Conservation (phyloP, 2,329 filamentous ascomycete genomes). For the Neopestalotiopsis sp. region DNA sequence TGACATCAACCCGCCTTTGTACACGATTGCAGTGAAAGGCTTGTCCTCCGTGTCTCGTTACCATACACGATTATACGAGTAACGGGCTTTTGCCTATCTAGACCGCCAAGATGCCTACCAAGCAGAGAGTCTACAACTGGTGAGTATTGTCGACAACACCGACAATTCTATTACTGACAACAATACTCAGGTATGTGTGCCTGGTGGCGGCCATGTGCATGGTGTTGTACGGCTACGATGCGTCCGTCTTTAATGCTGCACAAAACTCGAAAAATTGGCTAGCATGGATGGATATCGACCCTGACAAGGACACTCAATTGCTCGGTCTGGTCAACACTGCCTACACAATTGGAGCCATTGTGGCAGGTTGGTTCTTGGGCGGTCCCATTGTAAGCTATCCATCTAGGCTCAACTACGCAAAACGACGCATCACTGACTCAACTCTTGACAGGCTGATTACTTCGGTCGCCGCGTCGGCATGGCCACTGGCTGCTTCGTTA, state of each 20-base stretch:
- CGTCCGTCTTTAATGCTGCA: slow-evolving; percentile 75
- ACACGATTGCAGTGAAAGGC: background rate
- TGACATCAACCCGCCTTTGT: background rate
- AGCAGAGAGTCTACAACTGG: slow-evolving; percentile 53
- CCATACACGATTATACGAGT: background rate
- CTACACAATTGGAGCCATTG: slow-evolving; percentile 74
- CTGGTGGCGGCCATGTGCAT: slow-evolving; percentile 75
- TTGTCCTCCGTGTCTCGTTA: background rate
- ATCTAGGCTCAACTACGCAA: background rate
- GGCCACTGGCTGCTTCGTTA: slow-evolving; percentile 66
- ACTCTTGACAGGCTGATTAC: slow-evolving; percentile 51
- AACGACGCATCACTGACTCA: background rate
- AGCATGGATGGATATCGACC: slow-evolving; percentile 62
- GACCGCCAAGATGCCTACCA: slow-evolving; percentile 40
- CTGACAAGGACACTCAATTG: slow-evolving; percentile 48
- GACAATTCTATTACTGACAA: background rate
- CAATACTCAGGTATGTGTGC: slow-evolving; percentile 64
- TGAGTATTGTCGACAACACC: slow-evolving; percentile 28
- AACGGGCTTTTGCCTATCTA: background rate
- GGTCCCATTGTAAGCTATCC: slow-evolving; percentile 56
- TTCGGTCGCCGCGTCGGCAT: slow-evolving; percentile 70
- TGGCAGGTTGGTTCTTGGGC: slow-evolving; percentile 72
- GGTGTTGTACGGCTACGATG: slow-evolving; percentile 78
- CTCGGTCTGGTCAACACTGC: slow-evolving; percentile 67
- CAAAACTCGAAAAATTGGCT: slow-evolving; percentile 73